Conservation (phyloP, 176 grass and related monocot species). For the Musa itinerans region DNA sequence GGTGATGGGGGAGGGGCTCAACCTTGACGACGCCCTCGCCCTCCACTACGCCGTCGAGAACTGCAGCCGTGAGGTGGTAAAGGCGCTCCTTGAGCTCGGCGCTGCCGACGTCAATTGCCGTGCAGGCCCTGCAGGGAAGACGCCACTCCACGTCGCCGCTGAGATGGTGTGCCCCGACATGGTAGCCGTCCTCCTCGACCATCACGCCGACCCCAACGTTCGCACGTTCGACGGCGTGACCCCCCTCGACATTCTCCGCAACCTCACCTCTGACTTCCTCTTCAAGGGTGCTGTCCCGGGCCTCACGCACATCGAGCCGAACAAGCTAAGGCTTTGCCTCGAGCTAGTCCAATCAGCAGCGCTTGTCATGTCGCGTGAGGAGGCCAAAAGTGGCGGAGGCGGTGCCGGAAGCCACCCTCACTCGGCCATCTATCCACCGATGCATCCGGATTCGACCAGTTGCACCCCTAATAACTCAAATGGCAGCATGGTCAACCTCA, state of each 20-base stretch:
- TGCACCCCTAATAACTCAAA: constrained; percentile 45
- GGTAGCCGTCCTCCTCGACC: constrained; percentile 95
- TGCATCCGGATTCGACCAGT: constrained; percentile 17
- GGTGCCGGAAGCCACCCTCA: neutral
- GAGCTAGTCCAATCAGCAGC: constrained; percentile 90
- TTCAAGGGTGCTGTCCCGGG: constrained; percentile 95
- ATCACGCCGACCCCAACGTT: constrained; percentile 79
- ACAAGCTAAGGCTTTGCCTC: constrained; percentile 87
- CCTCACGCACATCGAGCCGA: constrained; percentile 83
- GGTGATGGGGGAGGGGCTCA: constrained; percentile 94
- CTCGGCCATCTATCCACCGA: constrained; percentile 26
- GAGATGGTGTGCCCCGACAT: constrained; percentile 90
- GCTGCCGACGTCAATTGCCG: constrained; percentile 80
- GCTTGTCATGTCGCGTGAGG: constrained; percentile 74
- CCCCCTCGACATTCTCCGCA: constrained; percentile 70
- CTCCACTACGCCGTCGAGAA: constrained; percentile 88
- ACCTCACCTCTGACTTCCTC: constrained; percentile 94
- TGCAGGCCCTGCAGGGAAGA: constrained; percentile 70
- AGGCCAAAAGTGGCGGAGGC: constrained; percentile 12
- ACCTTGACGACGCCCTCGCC: constrained; percentile 88
- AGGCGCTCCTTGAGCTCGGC: constrained; percentile 90
- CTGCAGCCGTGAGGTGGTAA: constrained; percentile 88
- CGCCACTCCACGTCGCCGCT: constrained; percentile 64
- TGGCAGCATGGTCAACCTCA: constrained; percentile 65
- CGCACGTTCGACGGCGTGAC: constrained; percentile 69